Evolutionary conservation across 805 yeast genomes (phyloP).

Genomic region (Saturnispora mendoncae): DNA sequence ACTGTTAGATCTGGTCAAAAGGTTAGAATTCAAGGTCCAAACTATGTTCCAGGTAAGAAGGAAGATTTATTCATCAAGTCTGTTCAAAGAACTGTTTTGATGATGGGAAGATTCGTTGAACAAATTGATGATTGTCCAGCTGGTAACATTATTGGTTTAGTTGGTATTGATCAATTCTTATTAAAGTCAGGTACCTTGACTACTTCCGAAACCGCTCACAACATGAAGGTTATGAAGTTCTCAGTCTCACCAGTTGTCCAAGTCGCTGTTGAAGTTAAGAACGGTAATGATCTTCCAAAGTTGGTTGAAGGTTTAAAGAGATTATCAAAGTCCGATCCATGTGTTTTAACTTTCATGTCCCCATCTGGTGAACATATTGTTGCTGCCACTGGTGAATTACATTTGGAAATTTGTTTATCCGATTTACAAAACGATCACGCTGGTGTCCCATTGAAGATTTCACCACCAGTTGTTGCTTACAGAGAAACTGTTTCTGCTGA

Average conservation of each 20-base stretch:
- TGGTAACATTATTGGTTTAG: constrained; percentile 99
- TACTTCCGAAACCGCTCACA: constrained; percentile 94
- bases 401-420: constrained; percentile 92
- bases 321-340: constrained; percentile 98
- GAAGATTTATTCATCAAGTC: constrained; percentile 95
- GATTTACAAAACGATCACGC: constrained; percentile 99
- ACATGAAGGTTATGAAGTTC: constrained; percentile 99
- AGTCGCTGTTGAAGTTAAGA: constrained; percentile 99
- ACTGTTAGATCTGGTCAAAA: constrained; percentile 97
- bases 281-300: constrained; percentile 98
- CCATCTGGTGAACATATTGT: constrained; percentile 99
- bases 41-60: constrained; percentile 98
- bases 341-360: constrained; percentile 81
- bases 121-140: constrained; percentile 99
- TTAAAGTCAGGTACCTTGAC: constrained; percentile 99
- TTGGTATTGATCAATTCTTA: constrained; percentile 99
- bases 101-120: constrained; percentile 99
- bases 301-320: constrained; percentile 99
- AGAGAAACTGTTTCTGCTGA: constrained; percentile 95
- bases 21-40: constrained; percentile 99
- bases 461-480: constrained; percentile 97
- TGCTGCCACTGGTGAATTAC: constrained; percentile 99
- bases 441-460: constrained; percentile 95
- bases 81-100: constrained; percentile 96
- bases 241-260: constrained; percentile 99